These are phyloP conservation scores for Mucor plumbeus DNA, from an alignment of 371 early-diverging fungal species.

Conservation along the genomic window DNA sequence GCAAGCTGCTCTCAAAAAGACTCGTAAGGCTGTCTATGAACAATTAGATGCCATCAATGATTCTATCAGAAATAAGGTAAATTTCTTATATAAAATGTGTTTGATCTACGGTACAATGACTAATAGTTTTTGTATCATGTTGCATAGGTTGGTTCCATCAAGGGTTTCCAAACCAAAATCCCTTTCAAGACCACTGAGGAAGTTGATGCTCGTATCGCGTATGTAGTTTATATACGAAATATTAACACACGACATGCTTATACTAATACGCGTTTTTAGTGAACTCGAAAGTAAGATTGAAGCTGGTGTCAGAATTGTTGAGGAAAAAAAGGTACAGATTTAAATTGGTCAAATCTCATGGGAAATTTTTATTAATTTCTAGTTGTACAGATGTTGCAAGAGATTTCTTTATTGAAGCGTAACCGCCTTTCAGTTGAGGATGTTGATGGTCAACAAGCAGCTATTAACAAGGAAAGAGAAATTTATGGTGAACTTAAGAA, in stretches of 20 bases:
- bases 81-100: not conserved
- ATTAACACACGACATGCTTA: not conserved
- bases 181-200: conserved; percentile 81
- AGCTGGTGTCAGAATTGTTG: conserved; percentile 79
- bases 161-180: conserved; percentile 73
- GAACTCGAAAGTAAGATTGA: conserved; percentile 81
- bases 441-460: conserved; percentile 66
- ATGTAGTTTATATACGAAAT: conserved; percentile 25
- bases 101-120: not conserved
- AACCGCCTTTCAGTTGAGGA: conserved; percentile 78
- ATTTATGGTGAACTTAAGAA: conserved; percentile 69
- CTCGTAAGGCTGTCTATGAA: conserved; percentile 63
- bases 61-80: conserved; percentile 76
- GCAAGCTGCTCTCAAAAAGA: conserved; percentile 60
- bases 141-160: conserved; percentile 32
- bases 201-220: conserved; percentile 79
- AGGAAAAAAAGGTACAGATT: conserved; percentile 74
- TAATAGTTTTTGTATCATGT: not conserved
- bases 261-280: conserved; percentile 49
- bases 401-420: conserved; percentile 83
- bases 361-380: not conserved
- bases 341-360: not conserved
- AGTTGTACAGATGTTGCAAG: conserved; percentile 63
- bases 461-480: conserved; percentile 75
- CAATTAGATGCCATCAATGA: conserved; percentile 71